Percentiles rank a stretch among this genome's conserved stretches.
These are phyloP conservation scores for Nowakowskiella sp. DNA, from an alignment of 192 early-diverging fungal genomes.

Conservation along the genomic window DNA sequence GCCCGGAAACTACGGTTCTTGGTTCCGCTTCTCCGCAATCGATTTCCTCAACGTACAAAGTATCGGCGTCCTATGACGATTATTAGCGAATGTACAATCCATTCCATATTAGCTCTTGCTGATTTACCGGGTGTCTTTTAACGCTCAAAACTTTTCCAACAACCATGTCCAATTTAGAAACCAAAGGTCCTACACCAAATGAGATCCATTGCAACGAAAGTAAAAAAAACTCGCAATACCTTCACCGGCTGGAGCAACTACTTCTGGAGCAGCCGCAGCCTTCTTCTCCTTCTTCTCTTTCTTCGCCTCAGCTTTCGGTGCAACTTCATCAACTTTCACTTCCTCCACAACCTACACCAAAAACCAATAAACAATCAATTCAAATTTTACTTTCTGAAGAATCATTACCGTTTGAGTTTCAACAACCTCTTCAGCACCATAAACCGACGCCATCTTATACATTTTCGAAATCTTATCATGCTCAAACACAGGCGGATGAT, in stretches of 20 bases:
- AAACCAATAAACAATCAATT: too few relatives aligned
- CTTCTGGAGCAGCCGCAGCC: conserved; percentile 14
- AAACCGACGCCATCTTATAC: conserved; percentile 40
- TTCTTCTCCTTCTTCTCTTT: conserved; percentile 27
- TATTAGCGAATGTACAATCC: background rate
- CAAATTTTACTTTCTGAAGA: conserved; percentile 29
- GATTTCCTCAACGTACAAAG: conserved; percentile 93
- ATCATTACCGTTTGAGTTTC: too few relatives aligned
- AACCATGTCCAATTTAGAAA: conserved; percentile 84
- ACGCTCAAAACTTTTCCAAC: conserved; percentile 81
- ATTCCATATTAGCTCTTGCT: background rate
- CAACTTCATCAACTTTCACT: too few relatives aligned
- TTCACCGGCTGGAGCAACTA: too few relatives aligned
- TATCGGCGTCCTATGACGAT: conserved; percentile 94
- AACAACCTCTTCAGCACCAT: conserved; percentile 30
- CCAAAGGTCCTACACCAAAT: conserved; percentile 29
- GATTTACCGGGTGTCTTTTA: conserved; percentile 64
- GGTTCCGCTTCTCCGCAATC: conserved; percentile 80
- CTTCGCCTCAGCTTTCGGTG: conserved; percentile 25
- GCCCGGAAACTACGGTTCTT: conserved; percentile 82
- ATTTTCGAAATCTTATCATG: conserved; percentile 35
- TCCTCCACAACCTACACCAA: too few relatives aligned
- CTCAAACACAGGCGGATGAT: conserved; percentile 20
- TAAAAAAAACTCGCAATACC: too few relatives aligned
- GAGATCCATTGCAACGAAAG: too few relatives aligned